These are phyloP conservation scores for Vanrija sp. DNA, from an alignment of 1,284 basidiomycete species.

Conservation along the genomic window DNA sequence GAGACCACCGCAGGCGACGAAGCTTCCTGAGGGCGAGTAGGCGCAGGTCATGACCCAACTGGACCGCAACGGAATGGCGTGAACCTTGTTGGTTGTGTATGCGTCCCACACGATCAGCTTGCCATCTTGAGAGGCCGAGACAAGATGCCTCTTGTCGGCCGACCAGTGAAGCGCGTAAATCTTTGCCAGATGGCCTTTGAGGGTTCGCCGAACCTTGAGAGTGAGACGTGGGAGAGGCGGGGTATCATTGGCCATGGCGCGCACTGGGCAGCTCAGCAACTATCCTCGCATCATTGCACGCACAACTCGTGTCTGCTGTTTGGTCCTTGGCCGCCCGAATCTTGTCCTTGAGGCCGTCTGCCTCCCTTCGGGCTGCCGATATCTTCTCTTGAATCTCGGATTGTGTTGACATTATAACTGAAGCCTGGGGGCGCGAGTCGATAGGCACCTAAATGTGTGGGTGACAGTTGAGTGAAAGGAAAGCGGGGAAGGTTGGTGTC, in stretches of 20 bases:
- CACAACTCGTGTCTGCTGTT: slow-evolving; percentile 91
- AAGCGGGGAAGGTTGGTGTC: no score
- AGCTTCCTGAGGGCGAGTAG: slow-evolving; percentile 93
- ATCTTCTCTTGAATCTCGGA: slow-evolving; percentile 90
- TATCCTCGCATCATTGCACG: slow-evolving; percentile 47
- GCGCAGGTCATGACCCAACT: slow-evolving; percentile 99
- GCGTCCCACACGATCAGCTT: slow-evolving; percentile 99
- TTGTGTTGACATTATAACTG: slow-evolving; percentile 49
- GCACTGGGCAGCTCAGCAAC: slow-evolving; percentile 56
- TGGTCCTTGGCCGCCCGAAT: slow-evolving; percentile 91
- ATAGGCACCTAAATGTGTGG: background rate
- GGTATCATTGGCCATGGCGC: slow-evolving; percentile 94
- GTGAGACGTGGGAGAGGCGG: slow-evolving; percentile 91
- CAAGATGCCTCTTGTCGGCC: slow-evolving; percentile 90
- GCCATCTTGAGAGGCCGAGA: slow-evolving; percentile 97
- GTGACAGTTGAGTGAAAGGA: background rate
- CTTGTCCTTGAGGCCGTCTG: slow-evolving; percentile 95
- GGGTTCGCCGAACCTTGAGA: slow-evolving; percentile 88
- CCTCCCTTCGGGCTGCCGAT: slow-evolving; percentile 91
- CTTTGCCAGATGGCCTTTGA: slow-evolving; percentile 96
- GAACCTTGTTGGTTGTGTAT: slow-evolving; percentile 99
- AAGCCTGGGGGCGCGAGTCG: background rate
- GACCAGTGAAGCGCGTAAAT: slow-evolving; percentile 99
- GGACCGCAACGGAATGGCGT: slow-evolving; percentile 93
- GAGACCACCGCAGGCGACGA: slow-evolving; percentile 95